A percentile compares a stretch with the other conserved stretches of the same genome.
Evolutionary conservation across 1,284 basidiomycete genomes (phyloP).

Genomic region (Tremellales sp.): DNA sequence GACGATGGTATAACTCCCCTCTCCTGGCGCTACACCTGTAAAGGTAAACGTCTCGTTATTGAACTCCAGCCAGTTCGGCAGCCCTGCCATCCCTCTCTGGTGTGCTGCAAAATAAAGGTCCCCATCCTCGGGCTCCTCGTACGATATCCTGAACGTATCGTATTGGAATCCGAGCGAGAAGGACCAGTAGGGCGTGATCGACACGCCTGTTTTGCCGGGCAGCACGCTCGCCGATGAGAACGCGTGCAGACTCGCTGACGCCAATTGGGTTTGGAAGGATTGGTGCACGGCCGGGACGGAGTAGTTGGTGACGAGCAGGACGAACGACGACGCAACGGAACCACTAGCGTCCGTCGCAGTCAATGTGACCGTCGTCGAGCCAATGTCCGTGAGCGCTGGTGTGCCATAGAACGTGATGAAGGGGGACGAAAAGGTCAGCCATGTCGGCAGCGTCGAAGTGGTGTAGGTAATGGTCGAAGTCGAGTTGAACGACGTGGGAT

Average conservation of each 20-base stretch:
- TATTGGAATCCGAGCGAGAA: slow-evolving; percentile 55
- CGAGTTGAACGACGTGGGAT: slow-evolving; percentile 43
- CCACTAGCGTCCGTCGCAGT: slow-evolving; percentile 39
- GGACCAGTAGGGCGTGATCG: slow-evolving; percentile 51
- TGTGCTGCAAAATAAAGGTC: slow-evolving; percentile 49
- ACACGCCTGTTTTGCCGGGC: slow-evolving; percentile 42
- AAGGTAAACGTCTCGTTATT: slow-evolving; percentile 55
- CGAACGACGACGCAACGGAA: slow-evolving; percentile 31
- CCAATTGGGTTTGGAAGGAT: slow-evolving; percentile 46
- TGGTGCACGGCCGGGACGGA: slow-evolving; percentile 42
- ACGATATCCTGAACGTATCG: slow-evolving; percentile 45
- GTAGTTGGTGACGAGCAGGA: slow-evolving; percentile 46
- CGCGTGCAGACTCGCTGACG: slow-evolving; percentile 28
- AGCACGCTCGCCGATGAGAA: slow-evolving; percentile 40
- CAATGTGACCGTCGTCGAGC: slow-evolving; percentile 28
- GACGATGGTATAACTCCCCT: slow-evolving; percentile 44
- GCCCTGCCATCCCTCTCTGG: slow-evolving; percentile 41
- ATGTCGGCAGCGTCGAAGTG: slow-evolving; percentile 49
- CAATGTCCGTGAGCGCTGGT: slow-evolving; percentile 35
- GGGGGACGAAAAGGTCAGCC: slow-evolving; percentile 48
- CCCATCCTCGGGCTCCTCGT: slow-evolving; percentile 42
- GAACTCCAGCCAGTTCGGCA: slow-evolving; percentile 54
- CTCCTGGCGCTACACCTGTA: slow-evolving; percentile 52
- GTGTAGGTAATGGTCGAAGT: slow-evolving; percentile 41
- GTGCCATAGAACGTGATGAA: slow-evolving; percentile 39